These are phyloP conservation scores for Fusarium setosum DNA, from an alignment of 2,329 filamentous ascomycete genomes.

Conservation along the genomic window DNA sequence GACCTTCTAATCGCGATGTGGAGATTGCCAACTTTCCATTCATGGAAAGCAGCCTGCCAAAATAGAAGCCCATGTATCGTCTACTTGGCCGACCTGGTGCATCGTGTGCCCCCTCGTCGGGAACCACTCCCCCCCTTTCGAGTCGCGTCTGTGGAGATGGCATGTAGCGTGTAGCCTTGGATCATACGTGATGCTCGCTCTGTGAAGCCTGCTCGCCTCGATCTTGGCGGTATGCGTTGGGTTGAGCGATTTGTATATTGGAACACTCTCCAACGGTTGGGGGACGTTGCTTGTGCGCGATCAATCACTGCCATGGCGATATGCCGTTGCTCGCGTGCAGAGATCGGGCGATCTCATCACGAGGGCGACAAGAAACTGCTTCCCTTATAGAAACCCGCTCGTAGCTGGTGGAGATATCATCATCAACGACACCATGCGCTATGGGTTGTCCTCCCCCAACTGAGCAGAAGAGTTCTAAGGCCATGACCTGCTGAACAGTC, in stretches of 20 bases:
- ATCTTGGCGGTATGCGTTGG: constrained; percentile 24
- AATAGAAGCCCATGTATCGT: constrained; percentile 16
- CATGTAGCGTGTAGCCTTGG: constrained; percentile 7
- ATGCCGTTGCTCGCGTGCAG: constrained; percentile 1
- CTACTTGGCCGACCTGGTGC: constrained; percentile 15
- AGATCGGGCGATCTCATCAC: constrained; percentile 32
- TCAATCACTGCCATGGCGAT: not conserved
- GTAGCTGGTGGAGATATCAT: not conserved
- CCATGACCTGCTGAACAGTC: not conserved
- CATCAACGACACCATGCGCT: not conserved
- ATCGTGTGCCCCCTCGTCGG: constrained; percentile 1
- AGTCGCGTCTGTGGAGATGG: constrained; percentile 24
- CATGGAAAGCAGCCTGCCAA: not conserved
- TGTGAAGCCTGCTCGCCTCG: constrained; percentile 1
- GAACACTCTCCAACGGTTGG: constrained; percentile 11
- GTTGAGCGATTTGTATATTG: constrained; percentile 29
- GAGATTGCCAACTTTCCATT: constrained; percentile 18
- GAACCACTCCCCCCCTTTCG: not conserved
- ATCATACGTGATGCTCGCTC: constrained; percentile 22
- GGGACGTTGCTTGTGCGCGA: constrained; percentile 17
- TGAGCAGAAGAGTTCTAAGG: not conserved
- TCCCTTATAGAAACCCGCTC: not conserved
- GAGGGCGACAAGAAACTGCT: constrained; percentile 5
- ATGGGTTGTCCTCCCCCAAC: not conserved
- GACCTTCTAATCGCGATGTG: constrained; percentile 20